Evolutionary conservation across 192 early-diverging fungal genomes (phyloP).

Genomic region (Podila minutissima): DNA sequence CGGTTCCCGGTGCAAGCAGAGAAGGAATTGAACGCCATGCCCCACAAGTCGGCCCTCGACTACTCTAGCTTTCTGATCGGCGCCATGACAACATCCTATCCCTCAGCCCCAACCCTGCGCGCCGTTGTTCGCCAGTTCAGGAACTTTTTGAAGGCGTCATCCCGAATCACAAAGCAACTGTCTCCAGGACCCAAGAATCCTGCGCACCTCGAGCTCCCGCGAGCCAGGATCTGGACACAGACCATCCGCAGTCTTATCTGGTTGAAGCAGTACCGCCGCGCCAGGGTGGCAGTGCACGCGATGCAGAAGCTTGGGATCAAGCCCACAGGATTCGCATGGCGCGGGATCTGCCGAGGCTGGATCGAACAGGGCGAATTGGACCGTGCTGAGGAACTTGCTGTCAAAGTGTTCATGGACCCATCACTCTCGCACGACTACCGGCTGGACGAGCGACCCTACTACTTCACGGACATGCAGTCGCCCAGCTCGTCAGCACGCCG

Average conservation of each 20-base stretch:
- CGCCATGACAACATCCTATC: conserved; percentile 33
- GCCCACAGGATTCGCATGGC: conserved; percentile 46
- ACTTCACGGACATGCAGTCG: conserved; percentile 26
- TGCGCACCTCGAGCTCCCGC: conserved; percentile 16
- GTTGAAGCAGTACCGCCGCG: conserved; percentile 42
- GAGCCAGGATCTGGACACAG: conserved; percentile 43
- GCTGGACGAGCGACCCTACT: conserved; percentile 33
- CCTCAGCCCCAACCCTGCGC: conserved; percentile 31
- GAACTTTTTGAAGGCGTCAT: conserved; percentile 37
- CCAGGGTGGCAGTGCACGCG: conserved; percentile 29
- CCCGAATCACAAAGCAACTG: neutral
- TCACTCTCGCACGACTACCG: conserved; percentile 37
- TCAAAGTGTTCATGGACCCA: conserved; percentile 31
- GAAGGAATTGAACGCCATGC: conserved; percentile 27
- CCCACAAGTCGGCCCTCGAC: conserved; percentile 33
- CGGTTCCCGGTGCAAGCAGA: conserved; percentile 42
- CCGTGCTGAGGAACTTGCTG: conserved; percentile 37
- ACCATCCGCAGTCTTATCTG: conserved; percentile 40
- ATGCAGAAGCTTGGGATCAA: conserved; percentile 42
- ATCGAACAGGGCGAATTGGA: conserved; percentile 41
- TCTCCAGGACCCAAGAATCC: neutral
- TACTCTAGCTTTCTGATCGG: conserved; percentile 48
- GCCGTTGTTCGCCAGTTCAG: conserved; percentile 44
- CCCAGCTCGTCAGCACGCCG: neutral
- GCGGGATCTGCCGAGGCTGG: conserved; percentile 43